Base-by-base conservation (phyloP, 2,329 filamentous ascomycete species). In the Penicillium sp. region DNA sequence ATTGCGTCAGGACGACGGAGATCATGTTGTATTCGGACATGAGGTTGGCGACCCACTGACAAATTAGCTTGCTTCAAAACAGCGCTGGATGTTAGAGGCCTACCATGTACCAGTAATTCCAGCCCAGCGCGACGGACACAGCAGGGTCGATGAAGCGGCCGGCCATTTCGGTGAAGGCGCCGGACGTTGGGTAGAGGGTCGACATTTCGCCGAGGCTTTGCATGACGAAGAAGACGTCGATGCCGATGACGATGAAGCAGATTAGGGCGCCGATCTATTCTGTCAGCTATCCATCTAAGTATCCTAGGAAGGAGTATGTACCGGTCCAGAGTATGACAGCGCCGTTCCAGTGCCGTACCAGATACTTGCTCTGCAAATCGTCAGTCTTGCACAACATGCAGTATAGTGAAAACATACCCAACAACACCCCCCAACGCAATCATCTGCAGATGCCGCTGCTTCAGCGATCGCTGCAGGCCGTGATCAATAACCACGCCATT, bases 1-100 rank as follows among this genome's bases (percentile, higher is more conserved):
- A 75, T 46, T 70, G 68, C 6, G 63, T 65, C 55, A 75, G 64
- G 11, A 75, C 67, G 1, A 72, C 62, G 12, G 70, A 68, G 45
- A 73, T 70, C n/a, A 68, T 68, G 52, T 75, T 74, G 50, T 72
- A 74, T 56, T 74, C 72, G 46, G 42, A 26, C 33, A 47, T 47
- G 11, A 57, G 43, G 16, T 57, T 57, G 8, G 55, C 45, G 12
- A 57, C 55, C 55, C 55, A 57, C 55, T 57, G 3, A 43, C 9
- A 21, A 20, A 23, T 43, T 12, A 43, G 40, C 7, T 12, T 20
- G 18, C 9, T 21, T 9, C 3, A 12, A 20, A 21, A 16, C 5
- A 8, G 8, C 7, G 12, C 9, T 21, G 11, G 20, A 43, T 2
- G 9, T 9, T 23, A 3, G 1, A 9, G 16, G 23, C 45, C 42